phyloP scores from a whole-genome alignment of 106 monocot species.

The Dactylorhiza incarnata region DNA sequence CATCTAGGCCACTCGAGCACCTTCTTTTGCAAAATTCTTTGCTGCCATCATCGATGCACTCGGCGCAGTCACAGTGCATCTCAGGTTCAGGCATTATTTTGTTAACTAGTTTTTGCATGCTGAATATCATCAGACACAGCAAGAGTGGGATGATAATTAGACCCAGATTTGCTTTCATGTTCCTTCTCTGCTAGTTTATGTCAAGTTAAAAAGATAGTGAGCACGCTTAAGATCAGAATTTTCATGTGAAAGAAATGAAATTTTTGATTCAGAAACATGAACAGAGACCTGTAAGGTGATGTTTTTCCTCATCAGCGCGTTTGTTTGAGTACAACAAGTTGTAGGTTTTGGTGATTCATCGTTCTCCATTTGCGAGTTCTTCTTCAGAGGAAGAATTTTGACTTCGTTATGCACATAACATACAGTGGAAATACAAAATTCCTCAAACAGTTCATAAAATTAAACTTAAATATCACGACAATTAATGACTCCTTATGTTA shows the following conservation, averaged over 20 bases:
- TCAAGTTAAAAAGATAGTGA: background rate
- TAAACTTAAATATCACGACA: too few species aligned
- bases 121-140: background rate
- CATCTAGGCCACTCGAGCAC: background rate
- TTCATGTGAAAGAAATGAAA: background rate
- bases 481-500: too few species aligned
- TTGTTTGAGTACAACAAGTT: constrained; percentile 1
- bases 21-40: background rate
- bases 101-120: background rate
- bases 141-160: constrained; percentile 3
- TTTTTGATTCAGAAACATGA: background rate
- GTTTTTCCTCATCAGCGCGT: constrained; percentile 7
- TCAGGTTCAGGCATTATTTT: background rate
- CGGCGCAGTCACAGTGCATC: background rate
- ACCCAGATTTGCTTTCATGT: constrained; percentile 1
- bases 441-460: too few species aligned
- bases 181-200: constrained; percentile 3
- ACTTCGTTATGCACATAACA: too few species aligned
- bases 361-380: background rate
- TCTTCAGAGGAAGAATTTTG: background rate
- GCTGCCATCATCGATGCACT: background rate
- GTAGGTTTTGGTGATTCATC: background rate
- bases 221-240: background rate
- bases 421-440: too few species aligned
- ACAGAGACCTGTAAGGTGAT: constrained; percentile 1